Percentiles rank a stretch among this genome's conserved stretches.
Evolutionary conservation across 176 grass and related monocot genomes (phyloP).

Genomic region (Cocos nucifera): DNA sequence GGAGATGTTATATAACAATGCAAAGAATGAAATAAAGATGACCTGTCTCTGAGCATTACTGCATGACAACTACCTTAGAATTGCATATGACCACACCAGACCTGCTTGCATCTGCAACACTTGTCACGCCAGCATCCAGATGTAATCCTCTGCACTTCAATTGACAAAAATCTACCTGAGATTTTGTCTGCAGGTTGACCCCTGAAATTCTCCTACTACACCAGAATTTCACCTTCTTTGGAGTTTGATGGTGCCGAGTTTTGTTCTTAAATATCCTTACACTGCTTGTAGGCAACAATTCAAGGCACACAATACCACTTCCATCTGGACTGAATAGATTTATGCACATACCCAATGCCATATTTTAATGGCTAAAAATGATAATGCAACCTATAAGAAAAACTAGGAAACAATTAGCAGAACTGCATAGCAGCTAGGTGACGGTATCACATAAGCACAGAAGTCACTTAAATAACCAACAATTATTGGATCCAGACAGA

Average conservation of each 20-base stretch:
- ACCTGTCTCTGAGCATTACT: background rate
- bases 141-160: too few species aligned
- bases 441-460: too few species aligned
- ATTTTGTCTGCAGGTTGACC: slow-evolving; percentile 13
- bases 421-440: too few species aligned
- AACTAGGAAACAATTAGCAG: too few species aligned
- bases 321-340: too few species aligned
- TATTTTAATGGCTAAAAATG: too few species aligned
- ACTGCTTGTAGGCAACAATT: slow-evolving; percentile 2
- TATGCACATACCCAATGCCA: too few species aligned
- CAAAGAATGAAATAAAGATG: background rate
- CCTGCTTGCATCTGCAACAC: background rate
- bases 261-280: slow-evolving; percentile 10
- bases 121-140: too few species aligned
- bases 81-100: background rate
- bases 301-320: too few species aligned
- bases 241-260: slow-evolving; percentile 8
- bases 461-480: too few species aligned
- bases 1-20: background rate
- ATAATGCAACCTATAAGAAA: too few species aligned
- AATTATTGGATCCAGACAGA: too few species aligned
- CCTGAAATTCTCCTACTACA: slow-evolving; percentile 4
- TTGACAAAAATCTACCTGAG: background rate
- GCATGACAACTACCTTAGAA: background rate
- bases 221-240: slow-evolving; percentile 8